A percentile compares a stretch with the other conserved stretches of the same genome.
Evolutionary conservation across 176 grass and related monocot species (phyloP).

Genomic region (Zoysia pacifica): DNA sequence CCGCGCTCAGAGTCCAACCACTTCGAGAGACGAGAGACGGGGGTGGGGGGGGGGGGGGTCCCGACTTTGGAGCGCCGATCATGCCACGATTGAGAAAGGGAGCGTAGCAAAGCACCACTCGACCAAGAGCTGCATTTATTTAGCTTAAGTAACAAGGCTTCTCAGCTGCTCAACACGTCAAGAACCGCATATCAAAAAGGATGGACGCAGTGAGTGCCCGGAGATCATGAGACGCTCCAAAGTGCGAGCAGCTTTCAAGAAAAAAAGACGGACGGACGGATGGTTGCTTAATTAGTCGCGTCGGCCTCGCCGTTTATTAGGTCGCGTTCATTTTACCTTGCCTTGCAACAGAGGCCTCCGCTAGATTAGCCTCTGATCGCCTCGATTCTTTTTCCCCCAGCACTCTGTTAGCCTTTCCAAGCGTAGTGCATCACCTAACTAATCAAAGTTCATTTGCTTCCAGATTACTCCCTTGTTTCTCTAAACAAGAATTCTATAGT

Average conservation of each 20-base stretch:
- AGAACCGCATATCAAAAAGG: neutral
- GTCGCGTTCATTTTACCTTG: neutral
- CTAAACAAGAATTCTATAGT: no score
- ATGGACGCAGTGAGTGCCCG: neutral
- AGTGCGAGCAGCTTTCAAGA: neutral
- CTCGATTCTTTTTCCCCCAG: neutral
- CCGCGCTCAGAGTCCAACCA: no score
- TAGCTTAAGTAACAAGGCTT: neutral
- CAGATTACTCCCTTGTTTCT: neutral
- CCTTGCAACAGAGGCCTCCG: neutral
- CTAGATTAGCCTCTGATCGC: neutral
- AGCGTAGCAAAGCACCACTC: neutral
- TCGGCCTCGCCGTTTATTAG: neutral
- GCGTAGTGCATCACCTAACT: neutral
- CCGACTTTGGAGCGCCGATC: neutral
- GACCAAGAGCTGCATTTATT: neutral
- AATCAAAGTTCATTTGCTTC: neutral
- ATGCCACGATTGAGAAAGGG: neutral
- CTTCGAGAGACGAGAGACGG: no score
- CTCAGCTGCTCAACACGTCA: neutral
- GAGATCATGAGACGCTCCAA: neutral
- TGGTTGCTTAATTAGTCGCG: no score
- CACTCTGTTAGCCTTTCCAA: neutral
- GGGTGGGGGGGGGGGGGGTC: no score
- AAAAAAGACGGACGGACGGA: neutral